phyloP scores from a whole-genome alignment of 192 early-diverging fungal species.

The Thoreauomyces humboldtii region DNA sequence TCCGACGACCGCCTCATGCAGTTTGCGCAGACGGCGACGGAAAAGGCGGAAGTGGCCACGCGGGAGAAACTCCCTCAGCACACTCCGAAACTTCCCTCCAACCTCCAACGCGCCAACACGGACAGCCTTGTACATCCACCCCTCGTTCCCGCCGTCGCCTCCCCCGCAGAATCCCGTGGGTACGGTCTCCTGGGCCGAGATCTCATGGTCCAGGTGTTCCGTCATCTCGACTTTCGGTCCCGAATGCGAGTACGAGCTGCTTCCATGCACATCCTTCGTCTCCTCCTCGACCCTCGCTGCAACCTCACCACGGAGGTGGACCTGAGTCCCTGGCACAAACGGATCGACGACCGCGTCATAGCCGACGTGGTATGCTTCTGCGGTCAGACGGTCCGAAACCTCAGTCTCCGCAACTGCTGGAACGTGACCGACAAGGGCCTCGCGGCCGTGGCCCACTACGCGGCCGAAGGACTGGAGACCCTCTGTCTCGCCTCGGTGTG shows the following conservation, averaged over 20 bases:
- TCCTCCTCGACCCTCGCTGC: constrained; percentile 42
- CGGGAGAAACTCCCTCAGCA: constrained; percentile 22
- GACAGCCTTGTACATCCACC: neutral
- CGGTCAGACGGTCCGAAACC: constrained; percentile 40
- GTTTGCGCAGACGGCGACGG: constrained; percentile 53
- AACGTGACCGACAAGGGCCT: constrained; percentile 64
- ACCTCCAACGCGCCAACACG: neutral
- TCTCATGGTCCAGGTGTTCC: constrained; percentile 42
- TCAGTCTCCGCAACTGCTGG: constrained; percentile 69
- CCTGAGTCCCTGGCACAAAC: constrained; percentile 57
- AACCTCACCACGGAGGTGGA: constrained; percentile 52
- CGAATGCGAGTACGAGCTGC: constrained; percentile 45
- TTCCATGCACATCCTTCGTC: constrained; percentile 40
- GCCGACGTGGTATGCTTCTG: constrained; percentile 38
- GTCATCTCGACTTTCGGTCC: constrained; percentile 41
- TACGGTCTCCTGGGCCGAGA: constrained; percentile 19
- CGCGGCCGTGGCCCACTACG: constrained; percentile 36
- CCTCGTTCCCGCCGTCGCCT: neutral
- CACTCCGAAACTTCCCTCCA: neutral
- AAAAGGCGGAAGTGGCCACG: neutral
- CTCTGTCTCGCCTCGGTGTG: constrained; percentile 68
- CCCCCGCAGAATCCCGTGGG: constrained; percentile 31
- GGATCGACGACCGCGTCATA: constrained; percentile 51
- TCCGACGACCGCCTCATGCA: constrained; percentile 66
- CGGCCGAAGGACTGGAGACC: constrained; percentile 33